Evolutionary conservation across 2,329 filamentous ascomycete species (phyloP).

Genomic region (Endothia cerciana): DNA sequence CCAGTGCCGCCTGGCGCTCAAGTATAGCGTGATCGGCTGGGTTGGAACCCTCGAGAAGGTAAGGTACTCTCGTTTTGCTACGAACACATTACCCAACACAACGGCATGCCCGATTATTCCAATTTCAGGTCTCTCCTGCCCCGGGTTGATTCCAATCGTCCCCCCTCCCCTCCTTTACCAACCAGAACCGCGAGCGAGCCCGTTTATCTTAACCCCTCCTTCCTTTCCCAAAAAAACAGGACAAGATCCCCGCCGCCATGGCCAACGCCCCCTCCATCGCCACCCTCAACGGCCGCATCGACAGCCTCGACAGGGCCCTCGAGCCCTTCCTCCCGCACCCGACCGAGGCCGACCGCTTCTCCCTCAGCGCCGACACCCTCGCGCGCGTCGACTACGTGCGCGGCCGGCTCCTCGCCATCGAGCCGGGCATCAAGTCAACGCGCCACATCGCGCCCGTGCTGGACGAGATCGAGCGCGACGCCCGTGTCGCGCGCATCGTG

Average conservation of each 20-base stretch:
- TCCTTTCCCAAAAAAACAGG: background rate
- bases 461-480: slow-evolving; percentile 11
- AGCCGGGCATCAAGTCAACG: slow-evolving; percentile 7
- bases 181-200: too few species aligned
- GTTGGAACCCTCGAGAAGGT: slow-evolving; percentile 21
- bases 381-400: background rate
- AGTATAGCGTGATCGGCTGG: slow-evolving; percentile 23
- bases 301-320: slow-evolving; percentile 10
- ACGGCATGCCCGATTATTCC: background rate
- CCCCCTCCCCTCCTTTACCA: background rate
- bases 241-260: slow-evolving; percentile 15
- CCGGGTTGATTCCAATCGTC: background rate
- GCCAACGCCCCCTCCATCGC: slow-evolving; percentile 16
- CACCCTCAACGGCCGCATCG: slow-evolving; percentile 6
- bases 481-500: slow-evolving; percentile 13
- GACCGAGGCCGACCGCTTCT: background rate
- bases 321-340: slow-evolving; percentile 14
- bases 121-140: background rate
- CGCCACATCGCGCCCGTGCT: slow-evolving; percentile 13
- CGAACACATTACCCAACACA: background rate
- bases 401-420: slow-evolving; percentile 8
- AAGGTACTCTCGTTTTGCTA: background rate
- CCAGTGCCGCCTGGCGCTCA: slow-evolving; percentile 21
- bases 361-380: background rate
- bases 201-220: too few species aligned